These are phyloP conservation scores for Volvox carteri DNA, from an alignment of 163 green algal genomes.

Conservation along the genomic window DNA sequence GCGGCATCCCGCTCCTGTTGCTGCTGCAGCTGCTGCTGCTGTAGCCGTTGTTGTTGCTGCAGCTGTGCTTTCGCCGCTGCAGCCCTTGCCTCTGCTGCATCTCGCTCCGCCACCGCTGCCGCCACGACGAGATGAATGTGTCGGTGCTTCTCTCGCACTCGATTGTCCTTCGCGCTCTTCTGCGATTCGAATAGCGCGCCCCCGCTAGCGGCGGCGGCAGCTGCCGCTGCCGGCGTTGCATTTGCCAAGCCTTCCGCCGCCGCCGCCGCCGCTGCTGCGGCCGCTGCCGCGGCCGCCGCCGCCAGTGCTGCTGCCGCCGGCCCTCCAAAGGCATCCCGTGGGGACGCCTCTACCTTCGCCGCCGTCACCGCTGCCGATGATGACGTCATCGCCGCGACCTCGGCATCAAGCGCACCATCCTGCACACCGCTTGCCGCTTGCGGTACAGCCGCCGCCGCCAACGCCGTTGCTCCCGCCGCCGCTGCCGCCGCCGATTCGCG, in stretches of 20 bases:
- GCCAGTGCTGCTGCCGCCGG: neutral
- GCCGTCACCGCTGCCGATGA: too few relatives aligned
- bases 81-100: neutral
- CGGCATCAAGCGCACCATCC: neutral
- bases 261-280: neutral
- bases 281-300: neutral
- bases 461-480: neutral
- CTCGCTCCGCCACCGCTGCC: neutral
- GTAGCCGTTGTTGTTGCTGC: neutral
- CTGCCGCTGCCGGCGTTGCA: too few relatives aligned
- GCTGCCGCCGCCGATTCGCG: neutral
- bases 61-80: neutral
- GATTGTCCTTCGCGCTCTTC: too few relatives aligned
- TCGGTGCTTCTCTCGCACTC: too few relatives aligned
- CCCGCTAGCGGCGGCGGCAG: neutral
- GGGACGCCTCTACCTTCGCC: too few relatives aligned
- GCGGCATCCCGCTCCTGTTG: neutral
- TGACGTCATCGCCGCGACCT: neutral
- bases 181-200: neutral
- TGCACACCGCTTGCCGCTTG: neutral
- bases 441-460: too few relatives aligned
- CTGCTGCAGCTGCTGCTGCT: neutral
- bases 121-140: neutral
- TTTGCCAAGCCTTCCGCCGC: neutral
- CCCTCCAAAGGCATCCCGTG: too few relatives aligned